Evolutionary conservation across 2,329 filamentous ascomycete species (phyloP), one percentile per base, ranked within the genome.

Genomic region (Annulohypoxylon truncatum): DNA sequence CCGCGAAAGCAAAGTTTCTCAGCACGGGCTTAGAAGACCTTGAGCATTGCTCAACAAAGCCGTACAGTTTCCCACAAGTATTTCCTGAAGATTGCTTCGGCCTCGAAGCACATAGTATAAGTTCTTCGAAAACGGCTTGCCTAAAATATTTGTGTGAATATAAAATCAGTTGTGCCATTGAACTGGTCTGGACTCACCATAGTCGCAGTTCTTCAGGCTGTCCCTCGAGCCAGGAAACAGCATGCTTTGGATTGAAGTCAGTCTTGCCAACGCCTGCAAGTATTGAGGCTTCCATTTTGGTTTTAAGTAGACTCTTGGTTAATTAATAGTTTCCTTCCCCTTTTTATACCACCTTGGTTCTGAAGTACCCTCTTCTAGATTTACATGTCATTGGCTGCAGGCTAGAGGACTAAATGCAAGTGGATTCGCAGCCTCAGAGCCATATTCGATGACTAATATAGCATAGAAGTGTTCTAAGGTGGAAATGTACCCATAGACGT

Each of bases 21-120:
- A 89, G 73, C 3, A 70, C 61, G 24, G 77, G 66, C 8, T 82
- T 81, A 12, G 73, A 68, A 2, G 87, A 87, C 69, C 82, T 86
- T 67, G 82, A 83, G 55, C 85, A 85, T 64, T 87, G 84, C 72
- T 89, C 87, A 64, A 90, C 82, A 67, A 90, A 89, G 29, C 87
- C 85, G 68, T 87, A 89, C 18, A 90, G 82, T 73, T 85, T 87
- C 67, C 86, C 81, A 62, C 85, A 89, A 12, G 85, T 83, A 71
- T 87, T 84, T 10, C 85, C 86, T 3, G 85, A 88, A 24, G 82
- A 80, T 56, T 84, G 83, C 55, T 83, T 84, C 10, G 87, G 85
- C 72, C 86, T 83, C 8, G 82, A 80, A 26, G 86, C 85, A 62
- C 80, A 80, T 13, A 76, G 71, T 3, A 88, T 78, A 9, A 88